Conservation (phyloP, 257 asterid genomes). For the Nicotiana benthamiana region DNA sequence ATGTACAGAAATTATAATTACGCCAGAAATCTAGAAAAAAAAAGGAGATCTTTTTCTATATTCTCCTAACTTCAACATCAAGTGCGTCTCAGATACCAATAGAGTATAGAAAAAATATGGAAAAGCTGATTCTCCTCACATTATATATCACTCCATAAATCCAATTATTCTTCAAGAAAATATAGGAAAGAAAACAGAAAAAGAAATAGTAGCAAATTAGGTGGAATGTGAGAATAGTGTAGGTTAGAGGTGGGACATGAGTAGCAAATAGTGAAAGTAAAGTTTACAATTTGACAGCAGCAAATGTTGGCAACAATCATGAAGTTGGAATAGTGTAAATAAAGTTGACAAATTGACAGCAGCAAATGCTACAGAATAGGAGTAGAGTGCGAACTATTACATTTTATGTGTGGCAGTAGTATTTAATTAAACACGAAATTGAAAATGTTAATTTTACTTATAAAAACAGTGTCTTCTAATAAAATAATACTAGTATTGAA, state of each 20-base stretch:
- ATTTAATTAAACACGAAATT: too few relatives aligned
- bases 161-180: neutral
- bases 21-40: too few relatives aligned
- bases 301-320: neutral
- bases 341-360: neutral
- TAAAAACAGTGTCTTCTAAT: too few relatives aligned
- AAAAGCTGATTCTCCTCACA: neutral
- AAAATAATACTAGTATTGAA: too few relatives aligned
- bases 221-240: neutral
- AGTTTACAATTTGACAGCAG: neutral
- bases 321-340: neutral
- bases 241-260: neutral
- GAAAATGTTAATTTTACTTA: neutral
- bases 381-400: too few relatives aligned
- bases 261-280: neutral
- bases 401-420: too few relatives aligned
- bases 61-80: too few relatives aligned
- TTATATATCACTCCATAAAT: neutral
- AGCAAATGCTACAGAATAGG: neutral
- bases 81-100: neutral
- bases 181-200: neutral
- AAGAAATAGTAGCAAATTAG: neutral
- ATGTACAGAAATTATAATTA: too few relatives aligned
- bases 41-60: too few relatives aligned
- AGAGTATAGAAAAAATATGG: neutral